A percentile compares a stretch with the other conserved stretches of the same genome.
These are phyloP conservation scores for Mycosarcoma maydis DNA, from an alignment of 1,284 basidiomycete genomes.

Conservation along the genomic window DNA sequence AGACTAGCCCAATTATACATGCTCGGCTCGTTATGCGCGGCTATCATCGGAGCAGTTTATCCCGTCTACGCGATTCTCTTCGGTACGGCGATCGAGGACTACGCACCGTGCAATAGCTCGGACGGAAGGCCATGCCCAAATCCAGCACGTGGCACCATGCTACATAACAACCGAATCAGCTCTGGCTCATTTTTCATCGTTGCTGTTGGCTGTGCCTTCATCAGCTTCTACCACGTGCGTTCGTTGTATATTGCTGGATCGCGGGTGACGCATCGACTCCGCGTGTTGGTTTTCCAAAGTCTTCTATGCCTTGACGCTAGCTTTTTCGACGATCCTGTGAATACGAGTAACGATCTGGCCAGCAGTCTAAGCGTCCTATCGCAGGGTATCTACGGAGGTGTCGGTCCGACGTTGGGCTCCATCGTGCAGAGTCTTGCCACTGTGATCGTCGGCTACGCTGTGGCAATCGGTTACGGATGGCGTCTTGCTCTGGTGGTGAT, in stretches of 20 bases:
- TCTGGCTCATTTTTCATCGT: constrained; percentile 49
- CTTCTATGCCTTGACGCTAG: constrained; percentile 61
- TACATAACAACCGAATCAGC: constrained; percentile 19
- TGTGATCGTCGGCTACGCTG: constrained; percentile 69
- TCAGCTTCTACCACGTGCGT: constrained; percentile 50
- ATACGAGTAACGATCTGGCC: constrained; percentile 76
- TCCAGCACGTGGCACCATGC: constrained; percentile 26
- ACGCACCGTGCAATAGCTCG: constrained; percentile 20
- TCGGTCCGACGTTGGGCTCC: constrained; percentile 79
- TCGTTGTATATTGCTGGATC: constrained; percentile 34
- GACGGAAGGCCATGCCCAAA: constrained; percentile 21
- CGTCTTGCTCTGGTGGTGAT: constrained; percentile 75
- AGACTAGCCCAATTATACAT: constrained; percentile 59
- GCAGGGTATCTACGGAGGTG: constrained; percentile 87
- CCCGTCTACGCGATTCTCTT: constrained; percentile 85
- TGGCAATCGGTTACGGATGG: constrained; percentile 74
- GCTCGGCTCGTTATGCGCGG: constrained; percentile 27
- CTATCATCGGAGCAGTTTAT: constrained; percentile 76
- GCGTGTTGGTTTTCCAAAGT: constrained; percentile 45
- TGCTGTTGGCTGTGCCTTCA: constrained; percentile 45
- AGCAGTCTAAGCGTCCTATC: constrained; percentile 83
- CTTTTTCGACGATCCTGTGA: constrained; percentile 61
- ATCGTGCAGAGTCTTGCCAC: constrained; percentile 82
- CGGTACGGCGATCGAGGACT: constrained; percentile 66
- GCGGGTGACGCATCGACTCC: constrained; percentile 49